Evolutionary conservation across 129 eudicot species (phyloP), one percentile per base, ranked within the genome.

Genomic region (Sambucus nigra): DNA sequence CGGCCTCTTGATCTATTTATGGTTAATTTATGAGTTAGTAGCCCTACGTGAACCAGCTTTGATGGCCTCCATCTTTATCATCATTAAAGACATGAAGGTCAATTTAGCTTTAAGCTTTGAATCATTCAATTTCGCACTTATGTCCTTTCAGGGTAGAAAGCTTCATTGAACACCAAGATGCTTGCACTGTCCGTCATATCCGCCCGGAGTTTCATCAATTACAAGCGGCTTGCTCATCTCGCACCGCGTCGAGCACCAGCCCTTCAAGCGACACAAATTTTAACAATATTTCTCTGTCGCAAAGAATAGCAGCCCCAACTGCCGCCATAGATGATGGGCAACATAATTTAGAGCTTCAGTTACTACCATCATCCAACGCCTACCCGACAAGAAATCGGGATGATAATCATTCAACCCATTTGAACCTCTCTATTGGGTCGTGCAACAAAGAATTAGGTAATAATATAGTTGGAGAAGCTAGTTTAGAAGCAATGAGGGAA

Each of bases 111-210:
- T 0, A 25, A 12, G 53, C 22, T 25, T 57, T 18, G 23, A 61
- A 18, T 49, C 31, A 61, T 40, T 24, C 51, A 3, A 14, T 27
- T 24, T 55, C 21, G 2, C 31, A 50, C 21, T 50, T 32, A 23
- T 47, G 9, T 48, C 15, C 17, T 55, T 57, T 7, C 62, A 81
- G 89, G 60, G 89, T 81, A 28, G 89, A 81, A 74, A 81, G 89
- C 60, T 81, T 81, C 53, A 81, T 81, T 1, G 89, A 81, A 59
- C 89, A 81, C 56, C 89, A 81, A 73, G 89, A 81, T 26, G 68
- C 81, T 26, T 81, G 89, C 63, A 77, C 64, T 4, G 41, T 73
- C 27, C 65, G 79, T 54, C 61, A 60, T 24, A 29, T 51, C 59
- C 78, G 62, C 20, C 55, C 73, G 7, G 75, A 79, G 4, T 12